These are phyloP conservation scores for Dicorynia guianensis DNA, from an alignment of 306 rosid species.

Conservation along the genomic window DNA sequence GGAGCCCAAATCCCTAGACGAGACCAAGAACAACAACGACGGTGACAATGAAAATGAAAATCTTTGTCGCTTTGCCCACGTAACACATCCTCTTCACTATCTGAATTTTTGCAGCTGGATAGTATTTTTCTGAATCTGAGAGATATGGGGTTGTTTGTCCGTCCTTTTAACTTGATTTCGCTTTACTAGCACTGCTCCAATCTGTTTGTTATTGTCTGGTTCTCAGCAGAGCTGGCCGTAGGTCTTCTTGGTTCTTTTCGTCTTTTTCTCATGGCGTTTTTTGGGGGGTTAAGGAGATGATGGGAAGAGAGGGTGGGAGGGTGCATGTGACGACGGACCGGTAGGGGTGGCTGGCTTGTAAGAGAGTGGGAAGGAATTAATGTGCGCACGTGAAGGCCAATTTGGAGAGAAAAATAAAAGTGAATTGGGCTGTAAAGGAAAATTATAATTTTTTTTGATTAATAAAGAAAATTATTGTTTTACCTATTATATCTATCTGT, in stretches of 20 bases:
- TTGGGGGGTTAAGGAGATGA: too few species aligned
- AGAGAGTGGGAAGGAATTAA: neutral
- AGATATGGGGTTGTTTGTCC: neutral
- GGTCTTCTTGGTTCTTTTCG: too few species aligned
- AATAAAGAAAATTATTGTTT: too few species aligned
- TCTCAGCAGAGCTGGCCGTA: too few species aligned
- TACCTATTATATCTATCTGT: too few species aligned
- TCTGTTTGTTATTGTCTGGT: too few species aligned
- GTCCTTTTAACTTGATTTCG: neutral
- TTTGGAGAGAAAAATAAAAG: slow-evolving; percentile 9
- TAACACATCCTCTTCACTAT: slow-evolving; percentile 61
- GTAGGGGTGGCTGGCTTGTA: too few species aligned
- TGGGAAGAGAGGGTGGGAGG: too few species aligned
- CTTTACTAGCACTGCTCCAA: neutral
- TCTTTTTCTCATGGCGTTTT: too few species aligned
- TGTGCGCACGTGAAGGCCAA: slow-evolving; percentile 41
- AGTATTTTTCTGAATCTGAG: slow-evolving; percentile 18
- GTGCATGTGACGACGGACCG: too few species aligned
- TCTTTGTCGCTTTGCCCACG: slow-evolving; percentile 99
- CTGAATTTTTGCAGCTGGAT: neutral
- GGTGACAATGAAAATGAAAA: slow-evolving; percentile 94
- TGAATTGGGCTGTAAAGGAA: slow-evolving; percentile 1
- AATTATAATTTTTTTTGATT: too few species aligned
- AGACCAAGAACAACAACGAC: slow-evolving; percentile 72
- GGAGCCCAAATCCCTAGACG: slow-evolving; percentile 67